Percentiles rank a stretch among this genome's conserved stretches.
phyloP scores from a whole-genome alignment of 805 yeast genomes.

The Aciculoconidium aculeatum region DNA sequence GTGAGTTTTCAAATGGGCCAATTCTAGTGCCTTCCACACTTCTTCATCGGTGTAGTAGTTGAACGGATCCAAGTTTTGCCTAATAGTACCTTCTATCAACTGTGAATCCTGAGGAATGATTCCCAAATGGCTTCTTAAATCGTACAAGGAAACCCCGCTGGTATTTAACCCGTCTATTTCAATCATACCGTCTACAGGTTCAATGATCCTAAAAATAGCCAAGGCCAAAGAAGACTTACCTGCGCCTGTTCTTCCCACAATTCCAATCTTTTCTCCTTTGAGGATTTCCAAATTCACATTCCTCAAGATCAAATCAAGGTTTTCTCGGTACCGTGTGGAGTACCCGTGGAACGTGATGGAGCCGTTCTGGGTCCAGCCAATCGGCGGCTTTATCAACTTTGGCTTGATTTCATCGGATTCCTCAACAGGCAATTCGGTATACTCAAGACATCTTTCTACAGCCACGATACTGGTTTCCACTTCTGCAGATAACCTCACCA shows the following conservation, averaged over 20 bases:
- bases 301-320: constrained; percentile 16
- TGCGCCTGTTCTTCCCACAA: constrained; percentile 24
- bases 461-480: constrained; percentile 62
- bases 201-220: constrained; percentile 20
- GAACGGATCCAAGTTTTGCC: constrained; percentile 23
- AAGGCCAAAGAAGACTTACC: constrained; percentile 22
- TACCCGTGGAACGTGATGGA: constrained; percentile 47
- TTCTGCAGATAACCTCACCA: constrained; percentile 58
- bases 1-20: constrained; percentile 15
- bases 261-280: constrained; percentile 21
- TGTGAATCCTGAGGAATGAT: constrained; percentile 25
- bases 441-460: constrained; percentile 64
- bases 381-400: constrained; percentile 62
- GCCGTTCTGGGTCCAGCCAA: constrained; percentile 74
- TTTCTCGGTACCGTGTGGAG: constrained; percentile 17
- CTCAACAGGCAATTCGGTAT: constrained; percentile 43
- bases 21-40: constrained; percentile 18
- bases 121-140: constrained; percentile 18
- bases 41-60: constrained; percentile 16
- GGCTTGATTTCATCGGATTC: constrained; percentile 57
- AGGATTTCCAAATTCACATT: constrained; percentile 11
- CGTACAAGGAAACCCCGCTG: constrained; percentile 11
- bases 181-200: constrained; percentile 15
- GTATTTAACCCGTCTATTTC: constrained; percentile 15
- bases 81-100: constrained; percentile 18